Percentiles rank a stretch among this genome's conserved stretches.
Evolutionary conservation across 192 early-diverging fungal species (phyloP).

Genomic region (Podochytrium sp.): DNA sequence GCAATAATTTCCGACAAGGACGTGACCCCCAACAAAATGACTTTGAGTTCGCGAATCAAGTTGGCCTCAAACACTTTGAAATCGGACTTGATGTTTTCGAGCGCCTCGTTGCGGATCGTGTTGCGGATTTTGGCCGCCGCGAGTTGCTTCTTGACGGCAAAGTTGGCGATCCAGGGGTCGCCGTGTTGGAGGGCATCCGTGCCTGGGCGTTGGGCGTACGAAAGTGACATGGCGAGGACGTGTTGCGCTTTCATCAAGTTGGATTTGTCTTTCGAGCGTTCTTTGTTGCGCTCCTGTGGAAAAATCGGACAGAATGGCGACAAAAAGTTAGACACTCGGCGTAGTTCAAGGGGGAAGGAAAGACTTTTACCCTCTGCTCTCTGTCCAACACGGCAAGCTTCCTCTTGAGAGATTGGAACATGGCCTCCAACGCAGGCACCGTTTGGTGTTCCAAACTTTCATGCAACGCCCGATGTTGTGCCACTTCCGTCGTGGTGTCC

Average conservation of each 20-base stretch:
- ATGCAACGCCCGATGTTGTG: conserved; percentile 6
- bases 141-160: conserved; percentile 14
- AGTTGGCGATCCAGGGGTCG: conserved; percentile 26
- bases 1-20: background rate
- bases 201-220: conserved; percentile 24
- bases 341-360: background rate
- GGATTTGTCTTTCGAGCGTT: conserved; percentile 19
- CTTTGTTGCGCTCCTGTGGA: conserved; percentile 18
- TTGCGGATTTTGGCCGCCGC: conserved; percentile 12
- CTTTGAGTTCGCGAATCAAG: conserved; percentile 27
- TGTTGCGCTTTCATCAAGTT: conserved; percentile 18
- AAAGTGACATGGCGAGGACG: conserved; percentile 4
- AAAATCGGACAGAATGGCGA: background rate
- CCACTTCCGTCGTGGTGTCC: background rate
- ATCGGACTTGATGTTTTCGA: conserved; percentile 14
- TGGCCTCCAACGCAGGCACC: conserved; percentile 7
- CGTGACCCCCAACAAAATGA: conserved; percentile 15
- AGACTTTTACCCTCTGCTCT: conserved; percentile 9
- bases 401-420: conserved; percentile 15
- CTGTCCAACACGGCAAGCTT: conserved; percentile 1
- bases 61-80: conserved; percentile 30
- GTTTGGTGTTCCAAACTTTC: conserved; percentile 14
- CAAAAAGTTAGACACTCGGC: background rate
- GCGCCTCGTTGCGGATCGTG: conserved; percentile 11
- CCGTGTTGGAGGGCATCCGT: conserved; percentile 11